These are phyloP conservation scores for Suillus cothurnatus DNA, from an alignment of 768 basidiomycete genomes.

Conservation along the genomic window DNA sequence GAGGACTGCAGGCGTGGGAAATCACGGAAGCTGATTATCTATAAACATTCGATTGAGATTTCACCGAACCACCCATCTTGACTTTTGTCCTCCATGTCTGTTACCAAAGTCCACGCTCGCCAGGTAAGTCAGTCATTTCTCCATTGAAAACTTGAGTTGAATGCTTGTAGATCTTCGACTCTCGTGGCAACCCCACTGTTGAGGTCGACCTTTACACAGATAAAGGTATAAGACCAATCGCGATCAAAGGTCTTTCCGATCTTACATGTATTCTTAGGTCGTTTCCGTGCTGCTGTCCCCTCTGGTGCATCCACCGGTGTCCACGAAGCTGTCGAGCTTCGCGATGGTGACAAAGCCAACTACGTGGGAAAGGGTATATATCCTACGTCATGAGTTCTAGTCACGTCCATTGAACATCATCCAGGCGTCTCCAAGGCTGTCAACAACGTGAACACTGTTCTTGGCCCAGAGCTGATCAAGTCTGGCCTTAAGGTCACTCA, in stretches of 20 bases:
- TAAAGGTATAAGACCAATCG: conserved; percentile 61
- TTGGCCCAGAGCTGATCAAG: conserved; percentile 88
- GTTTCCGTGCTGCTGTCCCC: conserved; percentile 92
- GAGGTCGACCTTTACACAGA: conserved; percentile 89
- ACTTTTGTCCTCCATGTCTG: conserved; percentile 69
- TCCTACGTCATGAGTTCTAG: not conserved
- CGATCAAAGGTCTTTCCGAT: conserved; percentile 8
- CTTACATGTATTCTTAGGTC: conserved; percentile 52
- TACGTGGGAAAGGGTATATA: conserved; percentile 93
- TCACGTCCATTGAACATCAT: not conserved
- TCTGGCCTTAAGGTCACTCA: conserved; percentile 80
- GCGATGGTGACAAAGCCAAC: conserved; percentile 89
- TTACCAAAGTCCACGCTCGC: conserved; percentile 90
- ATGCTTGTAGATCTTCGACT: conserved; percentile 89
- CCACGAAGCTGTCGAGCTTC: conserved; percentile 98
- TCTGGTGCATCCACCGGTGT: conserved; percentile 98
- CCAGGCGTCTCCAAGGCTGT: conserved; percentile 94
- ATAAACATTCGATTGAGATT: conserved; percentile 3
- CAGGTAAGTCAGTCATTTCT: conserved; percentile 56
- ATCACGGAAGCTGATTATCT: conserved; percentile 8
- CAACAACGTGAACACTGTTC: conserved; percentile 87
- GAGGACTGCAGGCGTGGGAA: conserved; percentile 41
- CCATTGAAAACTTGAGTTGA: conserved; percentile 15
- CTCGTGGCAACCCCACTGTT: conserved; percentile 96
- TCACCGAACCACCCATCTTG: conserved; percentile 15